Base-by-base conservation (phyloP, 1,284 basidiomycete species). In the Microbotryum intermedium region DNA sequence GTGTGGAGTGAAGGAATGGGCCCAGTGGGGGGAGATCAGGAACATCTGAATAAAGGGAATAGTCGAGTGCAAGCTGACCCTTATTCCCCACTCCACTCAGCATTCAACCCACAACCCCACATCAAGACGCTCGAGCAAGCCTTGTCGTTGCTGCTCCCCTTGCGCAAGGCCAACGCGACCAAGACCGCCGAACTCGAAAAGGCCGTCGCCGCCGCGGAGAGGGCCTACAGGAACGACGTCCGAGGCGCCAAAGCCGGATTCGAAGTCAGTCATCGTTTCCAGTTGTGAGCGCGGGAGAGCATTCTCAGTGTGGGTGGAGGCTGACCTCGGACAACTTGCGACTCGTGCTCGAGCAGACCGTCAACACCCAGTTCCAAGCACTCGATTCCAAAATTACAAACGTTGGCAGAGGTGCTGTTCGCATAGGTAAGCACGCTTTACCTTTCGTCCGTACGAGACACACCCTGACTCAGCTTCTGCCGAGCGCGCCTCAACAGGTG, bases 201-300 rank as follows among this genome's bases (percentile, higher is more conserved):
- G 75, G 86, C 85, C 64, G 93, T 97, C 18, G 82, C 88, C 53
- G 83, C 88, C 1, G 86, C 92, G 7, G 93, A 98, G 75, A 78
- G 90, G 59, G 92, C 97, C 68, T 98, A 98, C 73, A 88, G 90
- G 2, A 88, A 87, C 77, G 90, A 91, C 75, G 88, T 98, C 81
- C 79, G 82, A 21, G 92, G 97, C 65, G 80, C 98, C 28, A 90
- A 91, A 72, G 85, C 85, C 54, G 90, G 90, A 2, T 98, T 98
- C 72, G 90, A 94, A 78, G 90, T 87, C 69, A 53, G 81, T 73
- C 18, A 42, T 59, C 6, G 42, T 16, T 25, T 21, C 18, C 11
- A 25, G 9, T 2, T 16, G 11, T 6, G 23, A n/a, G 16, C 21
- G 6, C 5, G 7, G 18, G 4, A 18, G 28, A 39, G 43, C n/a